Evolutionary conservation across 2,329 filamentous ascomycete genomes (phyloP).

Genomic region (Ceratocystis harringtonii): DNA sequence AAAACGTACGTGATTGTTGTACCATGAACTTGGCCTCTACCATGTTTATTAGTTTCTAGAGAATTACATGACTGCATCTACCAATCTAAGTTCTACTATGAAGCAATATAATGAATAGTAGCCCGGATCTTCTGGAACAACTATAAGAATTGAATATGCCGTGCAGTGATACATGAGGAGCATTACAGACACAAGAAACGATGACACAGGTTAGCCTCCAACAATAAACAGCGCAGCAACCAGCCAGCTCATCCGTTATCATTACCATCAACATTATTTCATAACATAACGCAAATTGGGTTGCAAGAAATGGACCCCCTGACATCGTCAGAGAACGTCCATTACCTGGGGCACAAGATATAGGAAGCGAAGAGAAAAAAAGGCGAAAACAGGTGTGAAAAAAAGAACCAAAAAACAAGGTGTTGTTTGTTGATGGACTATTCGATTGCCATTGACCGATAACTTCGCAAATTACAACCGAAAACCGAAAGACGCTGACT

Average conservation of each 20-base stretch:
- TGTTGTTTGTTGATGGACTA: constrained; percentile 32
- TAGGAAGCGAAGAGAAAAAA: constrained; percentile 17
- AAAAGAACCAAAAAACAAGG: constrained; percentile 18
- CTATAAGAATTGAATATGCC: too few relatives aligned
- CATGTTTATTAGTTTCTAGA: too few relatives aligned
- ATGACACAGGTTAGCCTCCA: background rate
- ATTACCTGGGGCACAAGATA: constrained; percentile 7
- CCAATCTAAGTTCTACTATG: too few relatives aligned
- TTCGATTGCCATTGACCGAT: constrained; percentile 41
- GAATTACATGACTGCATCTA: too few relatives aligned
- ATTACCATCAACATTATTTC: constrained; percentile 2
- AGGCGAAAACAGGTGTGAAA: constrained; percentile 17
- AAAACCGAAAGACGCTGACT: constrained; percentile 28
- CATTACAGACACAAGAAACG: too few relatives aligned
- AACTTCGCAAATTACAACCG: constrained; percentile 45
- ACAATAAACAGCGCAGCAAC: background rate
- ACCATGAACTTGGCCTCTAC: too few relatives aligned
- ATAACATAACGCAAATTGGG: background rate
- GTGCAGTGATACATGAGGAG: too few relatives aligned
- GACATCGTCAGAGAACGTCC: constrained; percentile 1
- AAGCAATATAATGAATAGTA: too few relatives aligned
- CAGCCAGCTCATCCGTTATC: background rate
- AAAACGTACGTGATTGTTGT: too few relatives aligned
- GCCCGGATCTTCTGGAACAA: too few relatives aligned
- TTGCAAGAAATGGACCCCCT: background rate